Base-by-base conservation (phyloP, 345 rosid species). In the Euphorbia peplus region DNA sequence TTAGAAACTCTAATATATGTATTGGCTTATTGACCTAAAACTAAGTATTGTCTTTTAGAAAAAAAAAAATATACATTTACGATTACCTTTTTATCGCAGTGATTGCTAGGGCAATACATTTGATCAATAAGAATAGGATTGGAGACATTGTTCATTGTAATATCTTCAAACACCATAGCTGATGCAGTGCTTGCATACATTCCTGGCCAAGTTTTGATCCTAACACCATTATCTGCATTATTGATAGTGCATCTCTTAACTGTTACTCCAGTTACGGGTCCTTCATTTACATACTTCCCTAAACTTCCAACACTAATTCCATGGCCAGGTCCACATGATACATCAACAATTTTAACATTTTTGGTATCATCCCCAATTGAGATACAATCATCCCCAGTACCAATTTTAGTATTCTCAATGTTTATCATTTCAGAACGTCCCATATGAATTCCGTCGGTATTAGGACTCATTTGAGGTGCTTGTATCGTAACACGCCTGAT, bases 391-490 rank as follows among this genome's bases (percentile, higher is more conserved):
- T 60, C 64, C 0, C 64, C 47, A 0, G 64, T 35, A 1, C 15
- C 47, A 35, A 60, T 60, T 10, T 1, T 60, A 0, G 64, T 60
- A 35, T 60, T 19, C 26, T 19, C 3, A 37, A 60, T 60, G 22
- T 35, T 32, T 60, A 60, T 22, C 13, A 50, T 51, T 21, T 22
- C 5, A 21, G n/a, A 39, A 21, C 65, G 65, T 4, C 65, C 50
- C 12, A 61, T 61, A 18, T 61, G 65, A 39, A 61, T 61, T 4
- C 65, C 65, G 14, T 61, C 65, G 12, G 65, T 39, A 24, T 61
- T 61, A 0, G 51, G 29, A 41, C 65, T 61, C 22, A 21, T n/a
- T 4, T 1, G 50, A 0, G 51, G 65, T 12, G 65, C 65, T 12
- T 16, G 5, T 5, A 61, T 61, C 0, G 25, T 21, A 22, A 61